Evolutionary conservation across 768 basidiomycete species (phyloP).

Genomic region (Mycena indigotica): DNA sequence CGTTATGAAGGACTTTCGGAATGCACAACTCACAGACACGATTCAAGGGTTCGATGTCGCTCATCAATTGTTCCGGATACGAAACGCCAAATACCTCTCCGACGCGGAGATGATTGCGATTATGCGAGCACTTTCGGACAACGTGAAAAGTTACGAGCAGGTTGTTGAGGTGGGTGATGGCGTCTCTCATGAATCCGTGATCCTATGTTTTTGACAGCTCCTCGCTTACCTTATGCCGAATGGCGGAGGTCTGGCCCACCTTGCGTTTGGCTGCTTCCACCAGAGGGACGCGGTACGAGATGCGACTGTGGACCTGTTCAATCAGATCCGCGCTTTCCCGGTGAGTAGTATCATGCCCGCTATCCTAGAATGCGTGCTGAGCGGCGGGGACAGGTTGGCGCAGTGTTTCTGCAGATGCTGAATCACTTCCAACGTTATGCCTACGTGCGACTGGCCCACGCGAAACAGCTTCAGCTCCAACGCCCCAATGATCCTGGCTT

Average conservation of each 20-base stretch:
- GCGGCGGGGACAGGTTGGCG: slow-evolving; percentile 83
- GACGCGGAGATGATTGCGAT: slow-evolving; percentile 78
- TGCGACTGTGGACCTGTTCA: slow-evolving; percentile 80
- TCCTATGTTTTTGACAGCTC: slow-evolving; percentile 52
- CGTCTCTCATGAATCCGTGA: neutral
- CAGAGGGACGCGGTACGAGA: slow-evolving; percentile 76
- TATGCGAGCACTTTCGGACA: slow-evolving; percentile 70
- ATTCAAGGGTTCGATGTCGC: slow-evolving; percentile 82
- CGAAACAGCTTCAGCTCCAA: slow-evolving; percentile 51
- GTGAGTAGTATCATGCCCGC: slow-evolving; percentile 46
- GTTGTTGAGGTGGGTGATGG: slow-evolving; percentile 71
- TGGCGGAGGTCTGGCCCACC: slow-evolving; percentile 78
- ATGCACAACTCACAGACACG: slow-evolving; percentile 51
- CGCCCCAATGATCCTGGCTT: slow-evolving; percentile 27
- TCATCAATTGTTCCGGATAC: slow-evolving; percentile 84
- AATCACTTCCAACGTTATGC: slow-evolving; percentile 91
- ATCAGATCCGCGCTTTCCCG: slow-evolving; percentile 72
- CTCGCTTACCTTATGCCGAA: slow-evolving; percentile 75
- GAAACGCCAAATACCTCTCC: slow-evolving; percentile 68
- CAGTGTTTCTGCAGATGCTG: slow-evolving; percentile 72
- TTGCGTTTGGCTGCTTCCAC: slow-evolving; percentile 92
- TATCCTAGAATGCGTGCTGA: neutral
- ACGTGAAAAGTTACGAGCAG: slow-evolving; percentile 81
- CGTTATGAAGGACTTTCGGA: slow-evolving; percentile 75
- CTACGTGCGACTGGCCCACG: slow-evolving; percentile 80